Evolutionary conservation across 345 rosid species (phyloP).

Genomic region (Murraya paniculata): DNA sequence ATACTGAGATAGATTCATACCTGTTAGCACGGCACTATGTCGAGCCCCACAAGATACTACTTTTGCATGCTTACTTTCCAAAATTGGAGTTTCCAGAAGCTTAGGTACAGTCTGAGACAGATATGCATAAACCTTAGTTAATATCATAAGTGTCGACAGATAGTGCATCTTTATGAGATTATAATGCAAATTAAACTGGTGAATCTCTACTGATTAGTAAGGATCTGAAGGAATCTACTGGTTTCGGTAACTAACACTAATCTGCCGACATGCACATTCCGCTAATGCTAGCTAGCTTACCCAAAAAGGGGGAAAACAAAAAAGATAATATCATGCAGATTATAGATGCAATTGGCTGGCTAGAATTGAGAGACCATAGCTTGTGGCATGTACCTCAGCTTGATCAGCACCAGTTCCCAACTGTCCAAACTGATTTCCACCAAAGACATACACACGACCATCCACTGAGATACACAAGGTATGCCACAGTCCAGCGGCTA

Average conservation of each 20-base stretch:
- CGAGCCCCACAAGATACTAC: slow-evolving; percentile 78
- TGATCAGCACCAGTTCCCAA: slow-evolving; percentile 78
- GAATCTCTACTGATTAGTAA: not conserved
- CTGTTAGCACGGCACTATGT: slow-evolving; percentile 68
- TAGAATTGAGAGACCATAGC: not conserved
- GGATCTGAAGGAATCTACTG: not conserved
- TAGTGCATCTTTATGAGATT: not conserved
- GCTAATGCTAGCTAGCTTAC: not conserved
- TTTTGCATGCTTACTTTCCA: slow-evolving; percentile 52
- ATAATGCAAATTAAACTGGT: not conserved
- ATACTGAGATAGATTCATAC: slow-evolving; percentile 30
- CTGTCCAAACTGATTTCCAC: slow-evolving; percentile 95
- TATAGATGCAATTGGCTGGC: not conserved
- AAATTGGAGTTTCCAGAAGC: slow-evolving; percentile 55
- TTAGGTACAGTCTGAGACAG: slow-evolving; percentile 51
- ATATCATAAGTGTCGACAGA: not conserved
- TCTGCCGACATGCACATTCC: not conserved
- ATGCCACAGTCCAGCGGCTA: slow-evolving; percentile 88
- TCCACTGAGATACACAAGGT: slow-evolving; percentile 63
- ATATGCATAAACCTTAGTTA: slow-evolving; percentile 2
- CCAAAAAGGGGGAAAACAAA: not conserved
- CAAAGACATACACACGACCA: slow-evolving; percentile 63
- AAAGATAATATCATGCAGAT: not conserved
- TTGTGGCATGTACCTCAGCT: slow-evolving; percentile 46
- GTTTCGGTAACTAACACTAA: not conserved